A percentile compares a stretch with the other conserved stretches of the same genome.
Evolutionary conservation across 2,329 filamentous ascomycete genomes (phyloP).

Genomic region (Ceratocystis colombiana): DNA sequence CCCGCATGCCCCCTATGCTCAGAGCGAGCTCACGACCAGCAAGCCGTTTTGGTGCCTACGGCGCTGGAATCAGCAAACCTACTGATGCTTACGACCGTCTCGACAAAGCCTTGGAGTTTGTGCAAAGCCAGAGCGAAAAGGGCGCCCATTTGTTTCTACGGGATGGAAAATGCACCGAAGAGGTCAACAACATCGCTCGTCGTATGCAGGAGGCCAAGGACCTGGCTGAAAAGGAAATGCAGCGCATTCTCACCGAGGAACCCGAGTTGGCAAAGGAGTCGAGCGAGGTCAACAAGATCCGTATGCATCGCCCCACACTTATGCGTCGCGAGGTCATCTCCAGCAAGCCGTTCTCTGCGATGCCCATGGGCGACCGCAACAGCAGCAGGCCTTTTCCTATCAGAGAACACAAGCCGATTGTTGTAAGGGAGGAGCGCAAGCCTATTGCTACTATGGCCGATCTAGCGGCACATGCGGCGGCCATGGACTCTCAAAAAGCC

Average conservation of each 20-base stretch:
- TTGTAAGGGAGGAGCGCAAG: neutral
- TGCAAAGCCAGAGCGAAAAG: constrained; percentile 72
- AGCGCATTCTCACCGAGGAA: constrained; percentile 45
- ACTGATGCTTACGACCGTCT: constrained; percentile 57
- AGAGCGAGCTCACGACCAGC: constrained; percentile 31
- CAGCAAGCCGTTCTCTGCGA: constrained; percentile 23
- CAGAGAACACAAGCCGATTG: neutral
- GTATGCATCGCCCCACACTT: constrained; percentile 44
- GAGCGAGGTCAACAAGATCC: constrained; percentile 36
- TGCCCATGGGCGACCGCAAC: neutral
- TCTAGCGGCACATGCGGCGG: neutral
- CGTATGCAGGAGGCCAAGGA: constrained; percentile 55
- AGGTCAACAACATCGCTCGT: constrained; percentile 59
- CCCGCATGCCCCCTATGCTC: constrained; percentile 35
- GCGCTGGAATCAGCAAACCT: constrained; percentile 27
- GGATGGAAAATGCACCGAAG: constrained; percentile 70
- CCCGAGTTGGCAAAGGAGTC: constrained; percentile 36
- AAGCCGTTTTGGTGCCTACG: constrained; percentile 25
- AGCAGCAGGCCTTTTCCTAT: neutral
- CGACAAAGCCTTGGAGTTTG: constrained; percentile 68
- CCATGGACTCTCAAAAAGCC: constrained; percentile 13
- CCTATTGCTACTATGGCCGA: constrained; percentile 18
- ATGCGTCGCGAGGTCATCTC: constrained; percentile 41
- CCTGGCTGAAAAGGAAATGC: constrained; percentile 50
- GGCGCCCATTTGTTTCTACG: constrained; percentile 85